A percentile compares a stretch with the other conserved stretches of the same genome.
Evolutionary conservation across 805 yeast genomes (phyloP).

Genomic region (Candida lessepsii): DNA sequence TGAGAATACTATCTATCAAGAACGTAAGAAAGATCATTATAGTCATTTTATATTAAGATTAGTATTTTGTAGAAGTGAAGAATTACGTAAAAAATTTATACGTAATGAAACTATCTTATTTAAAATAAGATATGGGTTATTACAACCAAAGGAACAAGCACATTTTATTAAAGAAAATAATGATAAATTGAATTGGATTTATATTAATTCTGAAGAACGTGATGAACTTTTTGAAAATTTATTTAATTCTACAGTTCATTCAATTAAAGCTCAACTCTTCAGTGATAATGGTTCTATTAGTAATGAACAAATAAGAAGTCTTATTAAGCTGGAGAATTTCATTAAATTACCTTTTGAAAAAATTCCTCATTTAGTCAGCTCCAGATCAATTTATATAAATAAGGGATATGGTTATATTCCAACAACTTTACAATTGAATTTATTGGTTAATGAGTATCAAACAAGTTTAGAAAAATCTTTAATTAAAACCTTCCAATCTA

Average conservation of each 20-base stretch:
- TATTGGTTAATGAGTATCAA: slow-evolving; percentile 69
- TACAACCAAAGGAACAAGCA: slow-evolving; percentile 65
- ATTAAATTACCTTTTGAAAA: slow-evolving; percentile 86
- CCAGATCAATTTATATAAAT: slow-evolving; percentile 65
- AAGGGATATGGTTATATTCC: slow-evolving; percentile 85
- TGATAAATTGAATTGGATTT: slow-evolving; percentile 70
- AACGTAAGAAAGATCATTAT: slow-evolving; percentile 85
- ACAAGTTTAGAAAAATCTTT: slow-evolving; percentile 51
- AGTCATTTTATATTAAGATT: slow-evolving; percentile 86
- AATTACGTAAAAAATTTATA: slow-evolving; percentile 74
- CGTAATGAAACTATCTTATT: slow-evolving; percentile 75
- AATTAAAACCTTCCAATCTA: slow-evolving; percentile 65
- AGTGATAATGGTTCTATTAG: slow-evolving; percentile 31
- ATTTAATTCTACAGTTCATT: slow-evolving; percentile 51
- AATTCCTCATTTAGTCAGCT: slow-evolving; percentile 72
- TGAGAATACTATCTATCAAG: slow-evolving; percentile 45
- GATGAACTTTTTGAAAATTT: slow-evolving; percentile 46
- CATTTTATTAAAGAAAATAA: slow-evolving; percentile 57
- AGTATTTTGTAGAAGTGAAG: slow-evolving; percentile 87
- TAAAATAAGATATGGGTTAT: slow-evolving; percentile 63
- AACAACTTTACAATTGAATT: slow-evolving; percentile 68
- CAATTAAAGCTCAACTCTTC: slow-evolving; percentile 38
- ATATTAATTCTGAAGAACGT: slow-evolving; percentile 64
- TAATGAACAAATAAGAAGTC: slow-evolving; percentile 53
- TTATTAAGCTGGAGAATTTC: slow-evolving; percentile 59